Conservation (phyloP, 2,329 filamentous ascomycete genomes). For the Alternaria brassicae region DNA sequence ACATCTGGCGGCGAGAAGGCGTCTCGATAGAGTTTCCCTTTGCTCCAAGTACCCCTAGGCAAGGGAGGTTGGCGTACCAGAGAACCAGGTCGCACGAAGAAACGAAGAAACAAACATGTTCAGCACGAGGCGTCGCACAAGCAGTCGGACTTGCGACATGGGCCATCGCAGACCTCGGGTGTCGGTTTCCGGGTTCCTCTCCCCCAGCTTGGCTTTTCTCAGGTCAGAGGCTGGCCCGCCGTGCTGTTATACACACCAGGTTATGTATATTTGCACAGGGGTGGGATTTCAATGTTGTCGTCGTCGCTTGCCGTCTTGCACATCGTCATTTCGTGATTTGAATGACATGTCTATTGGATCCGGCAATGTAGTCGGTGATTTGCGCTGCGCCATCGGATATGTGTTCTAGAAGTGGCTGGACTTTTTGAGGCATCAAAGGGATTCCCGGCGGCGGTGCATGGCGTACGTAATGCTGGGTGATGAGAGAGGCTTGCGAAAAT, state of each 20-base stretch:
- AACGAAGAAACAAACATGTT: slow-evolving; percentile 1
- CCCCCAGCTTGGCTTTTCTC: background rate
- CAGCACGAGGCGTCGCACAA: background rate
- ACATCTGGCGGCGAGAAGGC: background rate
- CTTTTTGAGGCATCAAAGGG: background rate
- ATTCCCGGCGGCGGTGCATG: slow-evolving; percentile 1
- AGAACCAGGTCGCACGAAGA: background rate
- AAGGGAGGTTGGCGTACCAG: background rate
- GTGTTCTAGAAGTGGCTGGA: slow-evolving; percentile 1
- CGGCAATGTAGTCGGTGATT: background rate
- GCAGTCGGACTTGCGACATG: background rate
- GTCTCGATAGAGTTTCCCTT: background rate
- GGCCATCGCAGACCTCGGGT: background rate
- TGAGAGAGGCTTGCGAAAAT: background rate
- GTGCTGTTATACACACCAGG: background rate
- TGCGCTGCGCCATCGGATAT: background rate
- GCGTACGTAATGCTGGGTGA: background rate
- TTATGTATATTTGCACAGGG: background rate
- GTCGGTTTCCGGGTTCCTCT: background rate
- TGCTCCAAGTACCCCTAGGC: background rate
- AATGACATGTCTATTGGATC: background rate
- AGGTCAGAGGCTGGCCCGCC: background rate
- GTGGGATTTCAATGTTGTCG: background rate
- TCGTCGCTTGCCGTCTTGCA: background rate
- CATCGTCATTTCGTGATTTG: background rate